phyloP scores from a whole-genome alignment of 371 early-diverging fungal species.

The Lichtheimia ramosa region DNA sequence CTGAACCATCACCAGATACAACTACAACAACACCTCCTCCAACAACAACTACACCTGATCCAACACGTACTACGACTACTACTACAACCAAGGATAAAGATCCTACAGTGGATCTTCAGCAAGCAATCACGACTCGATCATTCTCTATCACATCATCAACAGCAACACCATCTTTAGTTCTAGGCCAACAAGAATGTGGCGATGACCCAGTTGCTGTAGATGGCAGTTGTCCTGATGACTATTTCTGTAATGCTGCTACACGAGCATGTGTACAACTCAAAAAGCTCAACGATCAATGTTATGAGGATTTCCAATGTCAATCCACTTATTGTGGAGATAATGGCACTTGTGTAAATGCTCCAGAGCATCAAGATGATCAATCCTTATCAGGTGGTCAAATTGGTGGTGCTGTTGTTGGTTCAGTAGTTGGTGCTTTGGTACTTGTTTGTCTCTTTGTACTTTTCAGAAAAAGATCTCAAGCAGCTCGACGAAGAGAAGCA shows the following conservation, averaged over 20 bases:
- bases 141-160: constrained; percentile 29
- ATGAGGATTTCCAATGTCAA: constrained; percentile 32
- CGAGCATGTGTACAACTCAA: constrained; percentile 15
- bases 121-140: constrained; percentile 5
- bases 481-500: constrained; percentile 8
- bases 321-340: constrained; percentile 22
- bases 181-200: constrained; percentile 27
- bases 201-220: constrained; percentile 22
- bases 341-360: constrained; percentile 3
- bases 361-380: neutral
- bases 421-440: constrained; percentile 21
- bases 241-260: constrained; percentile 33
- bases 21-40: too few relatives aligned
- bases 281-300: constrained; percentile 13
- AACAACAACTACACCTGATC: too few relatives aligned
- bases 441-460: constrained; percentile 10
- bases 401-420: constrained; percentile 26
- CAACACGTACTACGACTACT: too few relatives aligned
- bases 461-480: constrained; percentile 10
- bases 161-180: constrained; percentile 28
- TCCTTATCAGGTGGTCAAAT: constrained; percentile 27
- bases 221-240: constrained; percentile 20
- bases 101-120: neutral
- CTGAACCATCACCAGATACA: too few relatives aligned
- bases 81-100: too few relatives aligned